Conservation (phyloP, 805 yeast genomes). For the Suhomyces faveliae region DNA sequence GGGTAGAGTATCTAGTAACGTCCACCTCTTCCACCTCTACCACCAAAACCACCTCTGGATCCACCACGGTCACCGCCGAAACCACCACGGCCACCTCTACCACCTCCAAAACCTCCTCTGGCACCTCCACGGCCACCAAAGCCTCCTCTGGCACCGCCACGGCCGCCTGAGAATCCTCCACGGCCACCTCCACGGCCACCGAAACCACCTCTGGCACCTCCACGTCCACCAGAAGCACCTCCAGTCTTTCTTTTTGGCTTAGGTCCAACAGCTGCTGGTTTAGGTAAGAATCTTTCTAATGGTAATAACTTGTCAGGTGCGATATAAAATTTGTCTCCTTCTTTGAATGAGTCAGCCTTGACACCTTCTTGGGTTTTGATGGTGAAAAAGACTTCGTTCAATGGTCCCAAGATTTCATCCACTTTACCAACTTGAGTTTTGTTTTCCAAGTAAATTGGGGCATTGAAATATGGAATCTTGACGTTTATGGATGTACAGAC, state of each 20-base stretch:
- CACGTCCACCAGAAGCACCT: slow-evolving; percentile 50
- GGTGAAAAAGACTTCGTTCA: slow-evolving; percentile 97
- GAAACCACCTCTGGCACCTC: slow-evolving; percentile 41
- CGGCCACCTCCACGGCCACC: slow-evolving; percentile 23
- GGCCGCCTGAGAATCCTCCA: slow-evolving; percentile 31
- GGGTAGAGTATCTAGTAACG: slow-evolving; percentile 16
- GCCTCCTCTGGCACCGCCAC: slow-evolving; percentile 25
- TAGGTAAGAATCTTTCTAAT: slow-evolving; percentile 93
- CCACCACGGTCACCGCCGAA: slow-evolving; percentile 40
- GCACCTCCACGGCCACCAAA: slow-evolving; percentile 31
- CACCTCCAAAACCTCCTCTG: slow-evolving; percentile 26
- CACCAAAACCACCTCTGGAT: slow-evolving; percentile 34
- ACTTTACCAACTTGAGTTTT: slow-evolving; percentile 96
- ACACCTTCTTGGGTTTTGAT: slow-evolving; percentile 96
- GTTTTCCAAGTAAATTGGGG: slow-evolving; percentile 95
- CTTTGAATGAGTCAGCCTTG: slow-evolving; percentile 88
- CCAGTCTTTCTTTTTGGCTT: slow-evolving; percentile 72
- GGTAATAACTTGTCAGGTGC: slow-evolving; percentile 95
- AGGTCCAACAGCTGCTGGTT: slow-evolving; percentile 86
- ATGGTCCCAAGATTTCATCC: slow-evolving; percentile 96
- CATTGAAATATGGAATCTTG: slow-evolving; percentile 96
- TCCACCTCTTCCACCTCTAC: slow-evolving; percentile 40
- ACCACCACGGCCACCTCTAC: slow-evolving; percentile 42
- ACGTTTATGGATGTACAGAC: slow-evolving; percentile 94
- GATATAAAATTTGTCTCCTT: slow-evolving; percentile 93